phyloP scores from a whole-genome alignment of 2,329 filamentous ascomycete genomes.

The Phialophora tarda region DNA sequence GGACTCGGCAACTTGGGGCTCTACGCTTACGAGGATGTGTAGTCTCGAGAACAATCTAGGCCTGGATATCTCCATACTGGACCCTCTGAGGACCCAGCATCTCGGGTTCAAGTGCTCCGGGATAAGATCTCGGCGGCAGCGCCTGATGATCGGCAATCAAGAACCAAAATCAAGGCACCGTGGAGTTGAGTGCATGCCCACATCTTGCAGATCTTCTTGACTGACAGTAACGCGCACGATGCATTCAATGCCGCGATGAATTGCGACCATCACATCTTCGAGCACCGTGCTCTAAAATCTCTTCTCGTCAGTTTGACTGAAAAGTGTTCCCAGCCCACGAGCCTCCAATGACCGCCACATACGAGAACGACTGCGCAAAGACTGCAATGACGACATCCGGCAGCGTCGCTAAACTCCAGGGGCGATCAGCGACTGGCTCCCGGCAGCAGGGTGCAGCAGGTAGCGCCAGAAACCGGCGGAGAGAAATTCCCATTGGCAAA shows the following conservation, averaged over 20 bases:
- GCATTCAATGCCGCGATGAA: not conserved
- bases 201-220: not conserved
- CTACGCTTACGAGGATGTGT: not conserved
- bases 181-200: not conserved
- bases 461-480: not conserved
- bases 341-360: not conserved
- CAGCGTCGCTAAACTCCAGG: not conserved
- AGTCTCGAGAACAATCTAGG: not conserved
- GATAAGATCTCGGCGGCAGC: not conserved
- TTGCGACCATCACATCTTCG: not conserved
- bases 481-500: slow-evolving; percentile 17
- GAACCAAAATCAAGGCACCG: not conserved
- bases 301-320: not conserved
- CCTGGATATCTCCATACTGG: not conserved
- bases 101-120: not conserved
- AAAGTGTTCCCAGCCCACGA: not conserved
- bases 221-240: not conserved
- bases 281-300: not conserved
- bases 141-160: not conserved
- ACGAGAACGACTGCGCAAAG: not conserved
- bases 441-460: not conserved
- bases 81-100: not conserved
- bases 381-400: not conserved
- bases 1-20: not conserved
- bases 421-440: not conserved